Base-by-base conservation (phyloP, 2,329 filamentous ascomycete genomes). In the Colletotrichum destructivum region DNA sequence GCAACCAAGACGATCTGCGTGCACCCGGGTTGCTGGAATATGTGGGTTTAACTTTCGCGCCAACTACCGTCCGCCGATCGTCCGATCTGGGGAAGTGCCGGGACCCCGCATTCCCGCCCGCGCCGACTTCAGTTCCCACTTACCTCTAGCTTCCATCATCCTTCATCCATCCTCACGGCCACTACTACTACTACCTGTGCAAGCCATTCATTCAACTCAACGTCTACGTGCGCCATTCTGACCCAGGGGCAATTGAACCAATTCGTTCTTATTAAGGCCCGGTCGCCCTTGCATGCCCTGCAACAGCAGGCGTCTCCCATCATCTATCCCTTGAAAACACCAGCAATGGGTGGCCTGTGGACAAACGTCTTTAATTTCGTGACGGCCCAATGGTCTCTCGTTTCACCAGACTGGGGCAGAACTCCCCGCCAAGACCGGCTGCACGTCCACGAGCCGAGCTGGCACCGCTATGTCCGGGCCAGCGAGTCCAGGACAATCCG, bases 391-490 rank as follows among this genome's bases (percentile, higher is more conserved):
- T 68, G 64, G 69, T 15, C 16, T 18, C 51, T 38, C 44, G 21
- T 59, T 55, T 42, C 35, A 4, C 44, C 38, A 2, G 13, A 51
- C 12, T 49, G 38, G 54, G 46, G 16, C 26, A 23, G 8, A 18
- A 16, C 35, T 13, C 18, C 11, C n/a, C 5, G 16, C 35, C 18
- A 62, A 16, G 51, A 15, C 15, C 18, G 5, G 13, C 55, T 57
- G n/a, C 2, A 16, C 8, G 16, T 16, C 31, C 38, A 76, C 44
- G 65, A 70, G 42, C 69, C 75, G 3, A 75, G 75, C 65, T 86
- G 84, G 84, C 78, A 83, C 9, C 78, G 78, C 56, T 83, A 83
- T 67, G 79, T 86, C 15, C 80, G 83, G 56, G 79, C 82, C 2
- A 82, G 83, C 15, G n/a, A 76, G 1, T 78, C 69, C 44, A 75